Evolutionary conservation across 2,329 filamentous ascomycete genomes (phyloP).

Genomic region (Colletotrichum navitas): DNA sequence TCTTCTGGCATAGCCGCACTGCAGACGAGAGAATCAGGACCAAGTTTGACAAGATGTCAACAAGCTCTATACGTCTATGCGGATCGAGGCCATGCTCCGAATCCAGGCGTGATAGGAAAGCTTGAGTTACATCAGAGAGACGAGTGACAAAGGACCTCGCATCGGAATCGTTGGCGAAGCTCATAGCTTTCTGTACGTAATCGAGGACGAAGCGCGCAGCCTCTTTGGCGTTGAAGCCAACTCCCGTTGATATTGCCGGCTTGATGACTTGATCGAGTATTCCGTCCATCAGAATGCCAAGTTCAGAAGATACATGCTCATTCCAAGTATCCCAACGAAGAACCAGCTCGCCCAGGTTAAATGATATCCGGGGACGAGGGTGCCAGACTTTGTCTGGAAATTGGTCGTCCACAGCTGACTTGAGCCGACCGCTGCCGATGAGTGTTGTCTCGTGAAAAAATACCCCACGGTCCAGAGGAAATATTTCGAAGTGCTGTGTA

Average conservation of each 20-base stretch:
- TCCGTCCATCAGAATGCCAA: conserved; percentile 72
- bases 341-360: conserved; percentile 61
- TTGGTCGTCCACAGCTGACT: conserved; percentile 52
- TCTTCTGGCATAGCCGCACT: conserved; percentile 55
- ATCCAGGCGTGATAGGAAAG: conserved; percentile 53
- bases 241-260: conserved; percentile 6
- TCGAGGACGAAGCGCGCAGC: conserved; percentile 58
- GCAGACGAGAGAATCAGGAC: conserved; percentile 55
- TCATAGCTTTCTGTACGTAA: conserved; percentile 61
- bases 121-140: conserved; percentile 56
- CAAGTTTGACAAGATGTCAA: conserved; percentile 54
- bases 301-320: conserved; percentile 69
- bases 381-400: conserved; percentile 48
- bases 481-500: conserved; percentile 72
- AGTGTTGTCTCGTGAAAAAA: conserved; percentile 73
- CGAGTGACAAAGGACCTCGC: conserved; percentile 59
- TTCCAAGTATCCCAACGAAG: conserved; percentile 71
- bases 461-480: conserved; percentile 66
- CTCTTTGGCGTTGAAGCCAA: conserved; percentile 40
- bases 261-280: conserved; percentile 60
- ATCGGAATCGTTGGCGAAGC: conserved; percentile 52
- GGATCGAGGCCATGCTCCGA: conserved; percentile 35
- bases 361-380: conserved; percentile 53
- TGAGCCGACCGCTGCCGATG: conserved; percentile 66
- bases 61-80: conserved; percentile 48